phyloP scores from a whole-genome alignment of 2,329 filamentous ascomycete species.

The Beauveria brongniartii region DNA sequence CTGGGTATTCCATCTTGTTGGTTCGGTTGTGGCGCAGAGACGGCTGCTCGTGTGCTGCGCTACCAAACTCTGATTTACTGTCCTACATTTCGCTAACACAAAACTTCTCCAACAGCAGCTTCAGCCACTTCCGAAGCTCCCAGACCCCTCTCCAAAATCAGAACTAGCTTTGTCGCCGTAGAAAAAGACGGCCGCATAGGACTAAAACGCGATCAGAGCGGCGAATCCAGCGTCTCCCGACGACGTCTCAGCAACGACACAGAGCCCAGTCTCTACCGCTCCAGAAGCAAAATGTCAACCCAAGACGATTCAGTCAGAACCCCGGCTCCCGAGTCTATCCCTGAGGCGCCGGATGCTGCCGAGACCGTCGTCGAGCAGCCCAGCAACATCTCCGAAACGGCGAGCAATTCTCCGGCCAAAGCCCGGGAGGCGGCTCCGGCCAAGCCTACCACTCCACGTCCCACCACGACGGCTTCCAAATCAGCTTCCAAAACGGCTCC shows the following conservation, averaged over 20 bases:
- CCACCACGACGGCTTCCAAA: slow-evolving; percentile 20
- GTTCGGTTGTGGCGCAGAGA: neutral
- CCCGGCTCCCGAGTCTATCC: slow-evolving; percentile 5
- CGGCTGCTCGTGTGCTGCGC: slow-evolving; percentile 2
- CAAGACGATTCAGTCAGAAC: slow-evolving; percentile 18
- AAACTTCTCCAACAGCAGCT: neutral
- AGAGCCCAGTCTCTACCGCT: slow-evolving; percentile 29
- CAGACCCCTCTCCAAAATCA: slow-evolving; percentile 64
- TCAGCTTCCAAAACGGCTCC: slow-evolving; percentile 18
- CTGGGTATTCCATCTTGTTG: neutral
- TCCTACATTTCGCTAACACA: neutral
- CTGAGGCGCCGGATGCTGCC: slow-evolving; percentile 1
- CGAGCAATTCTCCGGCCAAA: slow-evolving; percentile 22
- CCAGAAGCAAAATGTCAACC: slow-evolving; percentile 22
- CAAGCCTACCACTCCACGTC: slow-evolving; percentile 14
- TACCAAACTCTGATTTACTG: neutral
- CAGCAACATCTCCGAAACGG: slow-evolving; percentile 10
- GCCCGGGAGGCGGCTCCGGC: slow-evolving; percentile 7
- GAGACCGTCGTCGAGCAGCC: neutral
- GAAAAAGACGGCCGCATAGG: slow-evolving; percentile 56
- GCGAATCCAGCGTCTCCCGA: slow-evolving; percentile 30
- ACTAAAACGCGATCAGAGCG: slow-evolving; percentile 33
- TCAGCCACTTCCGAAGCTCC: slow-evolving; percentile 39
- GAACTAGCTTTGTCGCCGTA: slow-evolving; percentile 67
- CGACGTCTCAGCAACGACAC: slow-evolving; percentile 29